Base-by-base conservation (phyloP, 306 rosid genomes). In the Vachellia collinsii region DNA sequence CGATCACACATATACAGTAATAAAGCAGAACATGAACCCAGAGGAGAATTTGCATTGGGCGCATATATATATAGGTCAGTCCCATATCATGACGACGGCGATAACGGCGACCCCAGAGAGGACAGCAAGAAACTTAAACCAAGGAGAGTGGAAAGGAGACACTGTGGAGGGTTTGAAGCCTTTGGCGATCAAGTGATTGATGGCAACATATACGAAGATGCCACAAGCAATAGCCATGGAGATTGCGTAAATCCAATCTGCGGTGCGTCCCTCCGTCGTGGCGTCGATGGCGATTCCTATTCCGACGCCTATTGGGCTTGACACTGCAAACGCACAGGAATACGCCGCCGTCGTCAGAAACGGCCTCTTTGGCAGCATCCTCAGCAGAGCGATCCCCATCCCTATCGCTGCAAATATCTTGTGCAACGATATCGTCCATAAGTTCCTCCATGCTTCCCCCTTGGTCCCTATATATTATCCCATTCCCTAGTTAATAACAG, bases 391-490 rank as follows among this genome's bases (percentile, higher is more conserved):
- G 0, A 91, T 93, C 42, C 97, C 98, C 98, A 91, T 93, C 19
- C 89, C 94, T 0, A 90, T 64, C 3, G 98, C 97, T 11, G 98
- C 98, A 85, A 93, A 91, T 70, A 91, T 72, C 86, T 93, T 93
- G 91, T 93, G 98, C 77, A 91, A 69, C 3, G 90, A 88, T 83
- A 91, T 91, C 58, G 94, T 93, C 98, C 97, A 93, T 7, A 91
- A 85, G 51, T 86, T 91, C 85, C 86, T 93, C 98, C 98, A 91
- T 77, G 94, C 97, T n/a, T 91, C 94, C 0, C 53, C 72, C 79
- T 87, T 88, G 2, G 46, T 90, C 80, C 70, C 97, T 91, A 48
- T n/a, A n/a, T n/a, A n/a, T n/a, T n/a, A n/a, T n/a, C n/a, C n/a
- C n/a, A n/a, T n/a, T n/a, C n/a, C n/a, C n/a, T n/a, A n/a, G n/a